Conservation (phyloP, 129 eudicot species). For the Glebionis coronaria region DNA sequence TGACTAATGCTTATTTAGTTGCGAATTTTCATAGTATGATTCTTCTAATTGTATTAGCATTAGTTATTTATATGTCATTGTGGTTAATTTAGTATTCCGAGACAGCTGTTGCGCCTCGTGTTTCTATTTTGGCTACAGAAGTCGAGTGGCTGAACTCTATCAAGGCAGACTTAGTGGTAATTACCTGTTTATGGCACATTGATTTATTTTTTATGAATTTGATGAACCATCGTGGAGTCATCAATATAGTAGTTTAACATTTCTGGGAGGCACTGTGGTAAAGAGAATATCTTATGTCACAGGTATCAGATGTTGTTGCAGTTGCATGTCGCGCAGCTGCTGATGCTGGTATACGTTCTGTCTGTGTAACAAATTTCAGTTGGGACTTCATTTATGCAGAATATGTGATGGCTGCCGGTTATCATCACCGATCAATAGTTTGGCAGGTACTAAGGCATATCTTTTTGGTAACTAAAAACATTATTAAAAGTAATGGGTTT, state of each 20-base stretch:
- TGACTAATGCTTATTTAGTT: neutral
- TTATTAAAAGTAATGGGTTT: no score
- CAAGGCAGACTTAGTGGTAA: constrained; percentile 98
- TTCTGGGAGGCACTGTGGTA: no score
- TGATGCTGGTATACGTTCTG: constrained; percentile 96
- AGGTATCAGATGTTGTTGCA: constrained; percentile 99
- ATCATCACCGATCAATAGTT: constrained; percentile 84
- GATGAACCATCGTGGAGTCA: no score
- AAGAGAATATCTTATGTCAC: neutral
- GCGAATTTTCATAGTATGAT: neutral
- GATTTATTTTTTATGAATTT: no score
- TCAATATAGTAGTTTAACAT: no score
- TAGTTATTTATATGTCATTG: neutral
- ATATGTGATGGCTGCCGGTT: constrained; percentile 96
- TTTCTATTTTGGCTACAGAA: constrained; percentile 76
- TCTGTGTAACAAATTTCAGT: constrained; percentile 96
- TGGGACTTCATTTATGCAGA: constrained; percentile 99
- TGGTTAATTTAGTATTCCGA: constrained; percentile 65
- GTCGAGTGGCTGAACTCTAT: constrained; percentile 93
- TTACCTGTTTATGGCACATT: no score
- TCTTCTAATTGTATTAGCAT: neutral
- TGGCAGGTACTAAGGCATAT: constrained; percentile 99
- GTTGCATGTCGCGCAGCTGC: constrained; percentile 99
- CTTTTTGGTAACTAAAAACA: no score
- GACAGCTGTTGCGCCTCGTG: constrained; percentile 95